A percentile compares a stretch with the other conserved stretches of the same genome.
phyloP scores from a whole-genome alignment of 2,329 filamentous ascomycete species.

The Cadophora luteo-olivacea region DNA sequence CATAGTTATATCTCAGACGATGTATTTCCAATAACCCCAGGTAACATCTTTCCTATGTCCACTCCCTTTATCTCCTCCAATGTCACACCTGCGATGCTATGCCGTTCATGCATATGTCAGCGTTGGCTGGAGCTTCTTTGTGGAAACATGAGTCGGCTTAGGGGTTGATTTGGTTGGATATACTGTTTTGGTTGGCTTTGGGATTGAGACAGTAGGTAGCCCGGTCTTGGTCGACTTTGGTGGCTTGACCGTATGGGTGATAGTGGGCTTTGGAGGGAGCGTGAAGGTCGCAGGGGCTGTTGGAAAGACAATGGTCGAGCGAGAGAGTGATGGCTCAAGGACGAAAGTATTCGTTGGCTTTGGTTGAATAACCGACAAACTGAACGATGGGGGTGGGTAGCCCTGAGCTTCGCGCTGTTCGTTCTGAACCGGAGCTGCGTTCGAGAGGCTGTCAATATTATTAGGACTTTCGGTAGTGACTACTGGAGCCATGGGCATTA shows the following conservation, averaged over 20 bases:
- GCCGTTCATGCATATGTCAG: neutral
- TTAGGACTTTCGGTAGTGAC: neutral
- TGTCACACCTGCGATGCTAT: too few relatives aligned
- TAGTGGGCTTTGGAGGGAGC: slow-evolving; percentile 8
- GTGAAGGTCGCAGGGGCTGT: neutral
- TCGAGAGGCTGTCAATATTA: neutral
- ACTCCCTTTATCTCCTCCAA: neutral
- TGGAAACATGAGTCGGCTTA: neutral
- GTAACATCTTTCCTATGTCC: neutral
- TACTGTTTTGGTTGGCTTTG: slow-evolving; percentile 1
- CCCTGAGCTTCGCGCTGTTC: neutral
- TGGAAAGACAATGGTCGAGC: slow-evolving; percentile 3
- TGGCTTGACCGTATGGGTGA: neutral
- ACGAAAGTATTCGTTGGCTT: slow-evolving; percentile 5
- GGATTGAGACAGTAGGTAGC: neutral
- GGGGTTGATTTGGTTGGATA: neutral
- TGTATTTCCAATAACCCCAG: too few relatives aligned
- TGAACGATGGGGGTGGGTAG: slow-evolving; percentile 7
- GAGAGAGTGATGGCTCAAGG: slow-evolving; percentile 10
- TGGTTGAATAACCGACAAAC: neutral
- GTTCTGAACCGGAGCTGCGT: slow-evolving; percentile 3
- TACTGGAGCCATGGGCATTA: neutral
- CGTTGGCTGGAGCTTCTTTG: slow-evolving; percentile 3
- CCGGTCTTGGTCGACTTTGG: neutral
- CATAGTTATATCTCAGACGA: too few relatives aligned